Base-by-base conservation (phyloP, 1,284 basidiomycete genomes). In the Rhodotorula glutinis region DNA sequence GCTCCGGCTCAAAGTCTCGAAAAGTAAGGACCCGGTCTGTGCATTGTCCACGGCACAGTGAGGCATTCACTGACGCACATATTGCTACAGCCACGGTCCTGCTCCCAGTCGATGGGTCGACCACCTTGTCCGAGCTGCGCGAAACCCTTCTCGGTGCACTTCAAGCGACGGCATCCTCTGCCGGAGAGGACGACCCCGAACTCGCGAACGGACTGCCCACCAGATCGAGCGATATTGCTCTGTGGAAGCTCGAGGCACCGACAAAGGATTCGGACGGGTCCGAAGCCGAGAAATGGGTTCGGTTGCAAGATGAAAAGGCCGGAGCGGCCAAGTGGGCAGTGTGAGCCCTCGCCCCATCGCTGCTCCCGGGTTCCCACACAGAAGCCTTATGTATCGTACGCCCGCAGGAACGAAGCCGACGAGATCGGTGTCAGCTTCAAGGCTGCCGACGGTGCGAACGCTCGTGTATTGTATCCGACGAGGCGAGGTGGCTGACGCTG, bases 301-400 rank as follows among this genome's bases (percentile, higher is more conserved):
- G 54, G 47, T 38, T 71, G 30, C 52, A 55, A 16, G 69, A 71
- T 21, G 66, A 68, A 46, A 68, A 63, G 49, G 63, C 57, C 40
- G 56, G 57, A 5, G 66, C 61, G 19, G 69, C 63, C 46, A 71
- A 68, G 54, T 65, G 63, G 57, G 69, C 65, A 53, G 53, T 71
- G 69, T 71, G 53, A 56, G 63, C 62, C 47, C 27, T 23, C 19
- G 10, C 19, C 53, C 19, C 16, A 23, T 14, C 47, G 44, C 27
- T 5, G 53, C 23, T n/a, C 21, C 17, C 11, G 17, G 41, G 41
- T 43, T 43, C n/a, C n/a, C n/a, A n/a, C n/a, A n/a, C n/a, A n/a
- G n/a, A n/a, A n/a, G n/a, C n/a, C n/a, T n/a, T n/a, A n/a, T n/a
- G n/a, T n/a, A n/a, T n/a, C n/a, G n/a, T 44, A 5, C 17, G 14